Evolutionary conservation across 805 yeast genomes (phyloP), one percentile per base, ranked within the genome.

Genomic region (Candida insectalens): DNA sequence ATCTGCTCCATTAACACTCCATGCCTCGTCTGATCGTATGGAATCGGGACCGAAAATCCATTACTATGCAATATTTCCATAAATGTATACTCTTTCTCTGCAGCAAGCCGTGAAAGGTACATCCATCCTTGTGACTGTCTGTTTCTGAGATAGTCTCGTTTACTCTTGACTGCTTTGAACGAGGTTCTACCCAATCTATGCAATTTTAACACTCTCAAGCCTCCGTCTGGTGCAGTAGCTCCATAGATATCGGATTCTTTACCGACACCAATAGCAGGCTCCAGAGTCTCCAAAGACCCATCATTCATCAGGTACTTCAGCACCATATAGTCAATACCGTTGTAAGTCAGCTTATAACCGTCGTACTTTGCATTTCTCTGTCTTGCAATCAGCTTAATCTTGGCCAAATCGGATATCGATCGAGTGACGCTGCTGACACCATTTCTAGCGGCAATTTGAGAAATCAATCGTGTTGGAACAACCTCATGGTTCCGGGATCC

Each of bases 181-280:
- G 96, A 87, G 2, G 89, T 83, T 53, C 98, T 74, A 22, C 99
- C 99, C 38, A 92, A 65, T 44, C 98, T 71, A 58, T 88, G 96
- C 25, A 92, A 80, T 56, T 92, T 92, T 51, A 92, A 60, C 13
- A 88, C 95, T 46, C 73, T 71, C 34, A 74, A 71, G 14, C 41
- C 42, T 1, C 89, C 92, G 15, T 69, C 51, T 9, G 67, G 62
- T 48, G 81, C 88, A 37, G 79, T 76, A 1, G 83, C 88, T 9
- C 88, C 70, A 55, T 81, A 85, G 49, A 92, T 88, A 61, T 92
- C 98, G 3, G 96, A 87, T 58, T 92, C 98, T 53, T 92, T 92
- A 48, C 98, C 98, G 33, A 92, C 95, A 39, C 97, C 98, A 45
- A 89, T 87, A 7, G 81, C 83, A 30, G 78, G 68, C 13, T 95